These are phyloP conservation scores for Cercophora sp. DNA, from an alignment of 495 filamentous ascomycete genomes.

Conservation along the genomic window DNA sequence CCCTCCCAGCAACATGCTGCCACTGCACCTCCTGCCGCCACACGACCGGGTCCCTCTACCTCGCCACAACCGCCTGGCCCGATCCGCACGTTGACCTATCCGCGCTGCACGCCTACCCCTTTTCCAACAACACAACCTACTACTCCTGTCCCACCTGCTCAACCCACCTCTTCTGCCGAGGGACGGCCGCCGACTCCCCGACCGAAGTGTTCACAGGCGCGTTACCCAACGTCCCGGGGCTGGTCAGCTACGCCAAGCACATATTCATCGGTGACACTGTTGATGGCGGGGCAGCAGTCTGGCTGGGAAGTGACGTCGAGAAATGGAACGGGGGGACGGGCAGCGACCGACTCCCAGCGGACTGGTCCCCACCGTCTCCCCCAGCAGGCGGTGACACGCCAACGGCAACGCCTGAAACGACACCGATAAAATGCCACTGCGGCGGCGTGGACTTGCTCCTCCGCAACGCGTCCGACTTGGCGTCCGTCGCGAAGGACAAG, in stretches of 20 bases:
- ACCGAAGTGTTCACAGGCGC: neutral
- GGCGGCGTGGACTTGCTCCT: neutral
- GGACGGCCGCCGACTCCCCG: neutral
- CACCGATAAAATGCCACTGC: neutral
- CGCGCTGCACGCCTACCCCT: neutral
- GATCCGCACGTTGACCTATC: neutral
- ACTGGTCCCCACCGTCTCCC: neutral
- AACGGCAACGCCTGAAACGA: neutral
- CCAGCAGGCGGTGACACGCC: neutral
- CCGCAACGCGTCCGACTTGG: neutral
- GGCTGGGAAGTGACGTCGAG: neutral
- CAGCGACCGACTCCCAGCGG: neutral
- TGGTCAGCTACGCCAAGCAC: neutral
- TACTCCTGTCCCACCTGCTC: slow-evolving; percentile 1
- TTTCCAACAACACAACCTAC: neutral
- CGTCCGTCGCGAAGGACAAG: neutral
- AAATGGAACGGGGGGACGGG: neutral
- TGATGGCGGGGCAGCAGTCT: neutral
- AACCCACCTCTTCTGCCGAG: neutral
- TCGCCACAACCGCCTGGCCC: neutral
- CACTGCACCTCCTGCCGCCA: slow-evolving; percentile 6
- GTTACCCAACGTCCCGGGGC: neutral
- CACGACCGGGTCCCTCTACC: neutral
- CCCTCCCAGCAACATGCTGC: neutral
- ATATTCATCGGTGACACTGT: neutral